phyloP scores from a whole-genome alignment of 1,284 basidiomycete species.

The Salmacisia buchloeana region DNA sequence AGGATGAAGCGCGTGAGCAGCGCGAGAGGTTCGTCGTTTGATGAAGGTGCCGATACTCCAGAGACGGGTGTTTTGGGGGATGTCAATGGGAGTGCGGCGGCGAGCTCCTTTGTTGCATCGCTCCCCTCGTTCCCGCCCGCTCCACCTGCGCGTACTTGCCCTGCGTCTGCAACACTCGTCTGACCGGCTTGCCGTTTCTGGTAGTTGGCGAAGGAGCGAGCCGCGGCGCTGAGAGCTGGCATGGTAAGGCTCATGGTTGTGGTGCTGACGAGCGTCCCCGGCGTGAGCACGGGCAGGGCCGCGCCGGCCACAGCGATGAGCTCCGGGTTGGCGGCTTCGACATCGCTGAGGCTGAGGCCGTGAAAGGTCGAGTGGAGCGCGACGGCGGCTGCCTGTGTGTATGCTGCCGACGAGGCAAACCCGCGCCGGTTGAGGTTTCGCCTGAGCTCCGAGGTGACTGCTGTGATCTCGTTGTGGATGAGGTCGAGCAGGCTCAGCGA shows the following conservation, averaged over 20 bases:
- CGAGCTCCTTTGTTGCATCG: no score
- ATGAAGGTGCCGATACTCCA: background rate
- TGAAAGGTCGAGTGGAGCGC: background rate
- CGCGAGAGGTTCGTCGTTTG: background rate
- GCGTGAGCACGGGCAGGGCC: background rate
- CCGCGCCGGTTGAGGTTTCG: conserved; percentile 6
- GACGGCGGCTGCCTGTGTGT: conserved; percentile 3
- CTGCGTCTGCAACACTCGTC: background rate
- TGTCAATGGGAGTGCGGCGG: background rate
- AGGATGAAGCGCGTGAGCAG: conserved; percentile 1
- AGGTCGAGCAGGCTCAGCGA: conserved; percentile 55
- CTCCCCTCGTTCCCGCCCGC: no score
- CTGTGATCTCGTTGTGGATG: conserved; percentile 77
- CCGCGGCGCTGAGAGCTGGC: conserved; percentile 5
- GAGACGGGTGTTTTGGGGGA: background rate
- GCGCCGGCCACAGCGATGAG: background rate
- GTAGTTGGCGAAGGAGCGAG: background rate
- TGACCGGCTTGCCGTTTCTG: background rate
- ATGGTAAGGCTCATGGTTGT: conserved; percentile 6
- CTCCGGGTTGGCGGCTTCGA: background rate
- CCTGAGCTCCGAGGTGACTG: conserved; percentile 70
- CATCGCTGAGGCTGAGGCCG: background rate
- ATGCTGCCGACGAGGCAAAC: background rate
- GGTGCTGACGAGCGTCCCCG: background rate
- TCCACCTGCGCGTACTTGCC: no score